These are phyloP conservation scores for Tremella yokohamensis DNA, from an alignment of 768 basidiomycete genomes.

Conservation along the genomic window DNA sequence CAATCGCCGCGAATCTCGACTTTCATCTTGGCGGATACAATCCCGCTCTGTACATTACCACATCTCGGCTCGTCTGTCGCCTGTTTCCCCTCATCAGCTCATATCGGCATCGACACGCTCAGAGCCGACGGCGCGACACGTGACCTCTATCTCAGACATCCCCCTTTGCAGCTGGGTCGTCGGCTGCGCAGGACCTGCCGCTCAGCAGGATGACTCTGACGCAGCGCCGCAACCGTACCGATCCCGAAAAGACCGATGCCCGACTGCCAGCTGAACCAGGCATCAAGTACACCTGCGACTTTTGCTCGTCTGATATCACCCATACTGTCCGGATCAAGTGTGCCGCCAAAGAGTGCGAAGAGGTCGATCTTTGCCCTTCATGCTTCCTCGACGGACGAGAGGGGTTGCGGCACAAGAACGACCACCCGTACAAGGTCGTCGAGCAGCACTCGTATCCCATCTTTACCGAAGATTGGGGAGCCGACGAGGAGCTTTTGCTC, in stretches of 20 bases:
- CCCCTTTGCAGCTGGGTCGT: neutral
- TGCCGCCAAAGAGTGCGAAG: constrained; percentile 64
- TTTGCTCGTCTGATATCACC: constrained; percentile 65
- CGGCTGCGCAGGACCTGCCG: too few species aligned
- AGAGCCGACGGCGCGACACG: neutral
- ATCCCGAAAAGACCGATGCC: constrained; percentile 36
- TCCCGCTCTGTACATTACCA: neutral
- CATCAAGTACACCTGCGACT: constrained; percentile 51
- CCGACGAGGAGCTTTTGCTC: constrained; percentile 92
- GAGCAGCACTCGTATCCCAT: constrained; percentile 96
- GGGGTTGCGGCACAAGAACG: constrained; percentile 74
- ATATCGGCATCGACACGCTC: neutral
- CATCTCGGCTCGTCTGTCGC: too few species aligned
- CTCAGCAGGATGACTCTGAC: constrained; percentile 44
- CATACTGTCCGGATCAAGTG: constrained; percentile 97
- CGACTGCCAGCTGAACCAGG: constrained; percentile 37
- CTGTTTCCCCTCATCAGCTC: too few species aligned
- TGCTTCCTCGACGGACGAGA: constrained; percentile 93
- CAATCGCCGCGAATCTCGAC: neutral
- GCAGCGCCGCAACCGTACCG: constrained; percentile 39
- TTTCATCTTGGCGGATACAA: neutral
- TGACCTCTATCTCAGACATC: neutral
- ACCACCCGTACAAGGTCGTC: constrained; percentile 87
- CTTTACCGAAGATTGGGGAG: constrained; percentile 92
- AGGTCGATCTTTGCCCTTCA: constrained; percentile 85